Percentiles rank a stretch among this genome's conserved stretches.
Evolutionary conservation across 2,329 filamentous ascomycete species (phyloP).

Genomic region (Fusarium pseudonygamai): DNA sequence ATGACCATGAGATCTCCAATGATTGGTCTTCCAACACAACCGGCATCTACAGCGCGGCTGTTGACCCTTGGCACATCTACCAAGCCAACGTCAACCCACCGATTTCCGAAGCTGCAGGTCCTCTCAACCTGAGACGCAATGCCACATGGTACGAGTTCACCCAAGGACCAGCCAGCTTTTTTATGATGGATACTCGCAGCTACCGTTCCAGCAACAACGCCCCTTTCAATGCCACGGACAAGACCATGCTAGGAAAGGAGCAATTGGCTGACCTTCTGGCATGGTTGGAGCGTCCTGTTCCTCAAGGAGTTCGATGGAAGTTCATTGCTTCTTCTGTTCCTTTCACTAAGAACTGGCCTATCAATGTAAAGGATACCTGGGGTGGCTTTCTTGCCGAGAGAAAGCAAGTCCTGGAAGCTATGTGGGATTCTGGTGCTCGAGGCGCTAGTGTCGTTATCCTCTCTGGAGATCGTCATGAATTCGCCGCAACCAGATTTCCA

Average conservation of each 20-base stretch:
- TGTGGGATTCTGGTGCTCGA: constrained; percentile 85
- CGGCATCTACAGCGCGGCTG: constrained; percentile 80
- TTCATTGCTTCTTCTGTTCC: constrained; percentile 90
- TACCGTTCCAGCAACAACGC: constrained; percentile 77
- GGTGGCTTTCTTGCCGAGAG: constrained; percentile 89
- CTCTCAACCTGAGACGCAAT: constrained; percentile 52
- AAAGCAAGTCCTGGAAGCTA: constrained; percentile 81
- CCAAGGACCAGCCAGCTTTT: constrained; percentile 92
- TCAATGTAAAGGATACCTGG: constrained; percentile 92
- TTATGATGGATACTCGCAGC: constrained; percentile 90
- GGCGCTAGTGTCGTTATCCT: constrained; percentile 84
- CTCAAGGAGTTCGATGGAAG: constrained; percentile 88
- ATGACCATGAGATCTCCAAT: constrained; percentile 96
- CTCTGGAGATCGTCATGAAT: constrained; percentile 95
- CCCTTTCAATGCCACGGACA: constrained; percentile 69
- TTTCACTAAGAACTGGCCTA: constrained; percentile 97
- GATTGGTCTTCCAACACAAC: constrained; percentile 89
- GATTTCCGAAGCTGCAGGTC: constrained; percentile 60
- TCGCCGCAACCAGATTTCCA: constrained; percentile 85
- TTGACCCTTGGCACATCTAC: constrained; percentile 88
- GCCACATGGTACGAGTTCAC: constrained; percentile 90
- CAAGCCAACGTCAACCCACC: constrained; percentile 89
- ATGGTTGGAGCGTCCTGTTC: constrained; percentile 78
- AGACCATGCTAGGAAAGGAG: constrained; percentile 85
- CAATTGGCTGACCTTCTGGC: constrained; percentile 83